phyloP scores from a whole-genome alignment of 345 rosid species.

The Citrus reticulata region DNA sequence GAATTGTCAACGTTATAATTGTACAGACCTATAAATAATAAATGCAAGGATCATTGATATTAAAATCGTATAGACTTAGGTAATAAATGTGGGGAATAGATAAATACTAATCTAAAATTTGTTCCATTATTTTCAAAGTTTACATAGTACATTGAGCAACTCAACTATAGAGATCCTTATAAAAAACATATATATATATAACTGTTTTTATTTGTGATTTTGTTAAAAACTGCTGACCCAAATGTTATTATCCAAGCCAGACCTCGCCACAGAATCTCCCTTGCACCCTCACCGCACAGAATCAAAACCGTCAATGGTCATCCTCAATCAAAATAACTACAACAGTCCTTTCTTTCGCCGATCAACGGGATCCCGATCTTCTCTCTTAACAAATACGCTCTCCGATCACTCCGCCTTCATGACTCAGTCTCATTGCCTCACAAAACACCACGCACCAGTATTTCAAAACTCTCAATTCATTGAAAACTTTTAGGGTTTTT shows the following conservation, averaged over 20 bases:
- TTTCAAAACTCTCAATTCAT: conserved; percentile 10
- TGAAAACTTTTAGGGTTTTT: conserved; percentile 19
- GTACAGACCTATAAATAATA: too few species aligned
- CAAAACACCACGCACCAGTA: conserved; percentile 14
- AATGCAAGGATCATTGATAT: too few species aligned
- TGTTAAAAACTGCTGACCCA: not conserved
- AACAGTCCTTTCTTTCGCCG: conserved; percentile 23
- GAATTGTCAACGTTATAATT: rapidly evolving
- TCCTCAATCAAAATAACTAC: conserved; percentile 25
- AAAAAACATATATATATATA: too few species aligned
- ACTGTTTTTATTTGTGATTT: not conserved
- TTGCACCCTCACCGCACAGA: conserved; percentile 29
- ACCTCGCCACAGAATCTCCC: not conserved
- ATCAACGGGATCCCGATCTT: conserved; percentile 76
- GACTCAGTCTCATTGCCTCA: conserved; percentile 25
- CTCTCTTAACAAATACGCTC: conserved; percentile 14
- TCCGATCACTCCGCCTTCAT: conserved; percentile 23
- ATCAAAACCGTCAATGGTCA: conserved; percentile 27
- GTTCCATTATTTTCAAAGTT: not conserved
- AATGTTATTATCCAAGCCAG: not conserved
- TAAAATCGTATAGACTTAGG: too few species aligned
- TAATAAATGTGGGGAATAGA: too few species aligned
- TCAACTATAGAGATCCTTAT: not conserved
- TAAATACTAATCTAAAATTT: too few species aligned
- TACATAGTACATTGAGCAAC: not conserved